Evolutionary conservation across 2,329 filamentous ascomycete species (phyloP).

Genomic region (Exophiala sp.): DNA sequence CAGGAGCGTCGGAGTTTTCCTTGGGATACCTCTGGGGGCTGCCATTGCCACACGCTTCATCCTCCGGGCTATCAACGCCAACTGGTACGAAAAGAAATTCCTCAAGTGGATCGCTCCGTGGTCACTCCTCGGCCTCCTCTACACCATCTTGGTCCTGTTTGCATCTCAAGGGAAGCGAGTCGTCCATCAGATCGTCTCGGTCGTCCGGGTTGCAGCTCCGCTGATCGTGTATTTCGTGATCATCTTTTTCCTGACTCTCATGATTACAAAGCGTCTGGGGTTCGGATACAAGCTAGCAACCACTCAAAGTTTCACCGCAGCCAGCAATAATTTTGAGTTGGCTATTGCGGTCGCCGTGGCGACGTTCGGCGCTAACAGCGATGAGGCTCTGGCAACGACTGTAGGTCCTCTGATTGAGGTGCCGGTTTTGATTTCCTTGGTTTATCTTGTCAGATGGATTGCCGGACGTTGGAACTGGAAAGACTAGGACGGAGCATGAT

Average conservation of each 20-base stretch:
- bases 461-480: constrained; percentile 21
- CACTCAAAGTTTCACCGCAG: constrained; percentile 83
- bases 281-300: constrained; percentile 67
- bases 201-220: constrained; percentile 76
- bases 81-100: constrained; percentile 67
- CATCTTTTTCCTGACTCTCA: constrained; percentile 69
- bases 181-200: constrained; percentile 77
- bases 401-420: constrained; percentile 86
- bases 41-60: constrained; percentile 69
- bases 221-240: constrained; percentile 75
- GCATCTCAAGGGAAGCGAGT: constrained; percentile 74
- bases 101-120: constrained; percentile 66
- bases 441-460: constrained; percentile 65
- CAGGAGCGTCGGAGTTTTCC: constrained; percentile 75
- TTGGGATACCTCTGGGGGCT: constrained; percentile 77
- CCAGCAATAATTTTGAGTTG: constrained; percentile 90
- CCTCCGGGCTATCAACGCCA: constrained; percentile 55
- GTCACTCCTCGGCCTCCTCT: constrained; percentile 77
- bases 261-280: constrained; percentile 58
- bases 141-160: constrained; percentile 83
- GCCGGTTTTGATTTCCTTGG: constrained; percentile 71
- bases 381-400: constrained; percentile 76
- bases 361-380: constrained; percentile 71
- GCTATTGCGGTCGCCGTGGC: constrained; percentile 85
- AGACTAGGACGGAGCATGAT: constrained; percentile 1